These are phyloP conservation scores for Hyaloperonospora brassicae DNA, from an alignment of 352 stramenopile species.

Conservation along the genomic window DNA sequence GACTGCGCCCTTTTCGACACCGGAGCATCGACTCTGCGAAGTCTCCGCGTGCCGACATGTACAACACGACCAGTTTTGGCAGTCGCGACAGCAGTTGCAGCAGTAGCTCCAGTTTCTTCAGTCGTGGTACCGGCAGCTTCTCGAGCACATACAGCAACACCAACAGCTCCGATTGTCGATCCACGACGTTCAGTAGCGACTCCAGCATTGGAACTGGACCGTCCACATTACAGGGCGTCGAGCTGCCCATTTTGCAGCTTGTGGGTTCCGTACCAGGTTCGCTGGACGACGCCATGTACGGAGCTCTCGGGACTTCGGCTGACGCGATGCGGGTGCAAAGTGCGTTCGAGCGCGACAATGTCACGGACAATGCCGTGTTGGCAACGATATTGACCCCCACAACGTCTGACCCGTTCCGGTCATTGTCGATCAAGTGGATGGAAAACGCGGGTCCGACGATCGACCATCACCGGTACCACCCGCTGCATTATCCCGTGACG, in stretches of 20 bases:
- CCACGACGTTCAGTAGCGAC: slow-evolving; percentile 12
- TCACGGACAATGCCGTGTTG: slow-evolving; percentile 42
- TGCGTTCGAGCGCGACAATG: slow-evolving; percentile 38
- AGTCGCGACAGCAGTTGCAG: slow-evolving; percentile 24
- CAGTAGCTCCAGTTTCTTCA: slow-evolving; percentile 23
- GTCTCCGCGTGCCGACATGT: slow-evolving; percentile 17
- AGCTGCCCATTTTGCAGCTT: slow-evolving; percentile 37
- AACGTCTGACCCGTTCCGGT: slow-evolving; percentile 37
- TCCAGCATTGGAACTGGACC: slow-evolving; percentile 12
- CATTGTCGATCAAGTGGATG: slow-evolving; percentile 53
- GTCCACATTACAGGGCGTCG: slow-evolving; percentile 6
- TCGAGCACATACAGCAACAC: slow-evolving; percentile 23
- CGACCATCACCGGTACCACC: slow-evolving; percentile 28
- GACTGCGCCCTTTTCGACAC: slow-evolving; percentile 18
- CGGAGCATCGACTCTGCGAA: slow-evolving; percentile 16
- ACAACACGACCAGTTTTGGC: slow-evolving; percentile 13
- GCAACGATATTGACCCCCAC: slow-evolving; percentile 37
- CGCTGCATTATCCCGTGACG: slow-evolving; percentile 32
- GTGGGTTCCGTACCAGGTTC: slow-evolving; percentile 41
- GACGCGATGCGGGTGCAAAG: slow-evolving; percentile 43
- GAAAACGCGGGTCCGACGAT: slow-evolving; percentile 28
- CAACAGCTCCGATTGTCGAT: slow-evolving; percentile 24
- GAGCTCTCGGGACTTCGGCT: slow-evolving; percentile 29
- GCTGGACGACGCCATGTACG: slow-evolving; percentile 56
- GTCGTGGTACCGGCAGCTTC: slow-evolving; percentile 22